These are phyloP conservation scores for Malania oleifera DNA, from an alignment of 164 flowering plant species.

Conservation along the genomic window DNA sequence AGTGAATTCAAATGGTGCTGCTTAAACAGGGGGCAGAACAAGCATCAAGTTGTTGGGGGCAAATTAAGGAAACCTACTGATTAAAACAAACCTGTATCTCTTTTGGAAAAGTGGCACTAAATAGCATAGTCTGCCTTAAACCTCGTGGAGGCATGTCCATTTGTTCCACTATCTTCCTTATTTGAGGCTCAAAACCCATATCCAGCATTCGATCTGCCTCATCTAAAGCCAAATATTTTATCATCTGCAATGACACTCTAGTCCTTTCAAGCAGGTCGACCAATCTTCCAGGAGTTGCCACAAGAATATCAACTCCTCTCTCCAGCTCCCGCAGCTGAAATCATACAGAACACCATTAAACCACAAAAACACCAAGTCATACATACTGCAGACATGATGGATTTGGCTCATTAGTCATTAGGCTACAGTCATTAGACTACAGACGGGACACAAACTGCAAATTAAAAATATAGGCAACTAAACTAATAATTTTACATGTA, in stretches of 20 bases:
- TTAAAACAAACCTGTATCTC: constrained; percentile 60
- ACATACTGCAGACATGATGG: background rate
- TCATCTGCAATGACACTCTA: constrained; percentile 60
- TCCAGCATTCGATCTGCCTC: constrained; percentile 86
- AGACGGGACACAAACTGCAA: background rate
- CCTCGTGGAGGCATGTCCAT: constrained; percentile 82
- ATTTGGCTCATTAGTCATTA: background rate
- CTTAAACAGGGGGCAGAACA: too few species aligned
- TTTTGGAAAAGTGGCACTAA: constrained; percentile 82
- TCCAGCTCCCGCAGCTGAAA: constrained; percentile 63
- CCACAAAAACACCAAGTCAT: background rate
- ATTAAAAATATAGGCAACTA: too few species aligned
- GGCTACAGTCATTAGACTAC: background rate
- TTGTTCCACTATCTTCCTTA: constrained; percentile 73
- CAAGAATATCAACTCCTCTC: constrained; percentile 78
- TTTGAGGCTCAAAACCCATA: constrained; percentile 88
- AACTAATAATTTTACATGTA: too few species aligned
- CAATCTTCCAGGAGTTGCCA: constrained; percentile 75
- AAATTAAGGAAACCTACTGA: background rate
- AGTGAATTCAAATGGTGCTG: too few species aligned
- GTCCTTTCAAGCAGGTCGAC: constrained; percentile 79
- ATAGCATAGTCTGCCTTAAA: constrained; percentile 61
- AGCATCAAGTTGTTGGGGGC: background rate
- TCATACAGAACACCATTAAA: background rate
- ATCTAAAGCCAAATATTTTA: constrained; percentile 62